Base-by-base conservation (phyloP, 768 basidiomycete species). In the Trametopsis cervina region DNA sequence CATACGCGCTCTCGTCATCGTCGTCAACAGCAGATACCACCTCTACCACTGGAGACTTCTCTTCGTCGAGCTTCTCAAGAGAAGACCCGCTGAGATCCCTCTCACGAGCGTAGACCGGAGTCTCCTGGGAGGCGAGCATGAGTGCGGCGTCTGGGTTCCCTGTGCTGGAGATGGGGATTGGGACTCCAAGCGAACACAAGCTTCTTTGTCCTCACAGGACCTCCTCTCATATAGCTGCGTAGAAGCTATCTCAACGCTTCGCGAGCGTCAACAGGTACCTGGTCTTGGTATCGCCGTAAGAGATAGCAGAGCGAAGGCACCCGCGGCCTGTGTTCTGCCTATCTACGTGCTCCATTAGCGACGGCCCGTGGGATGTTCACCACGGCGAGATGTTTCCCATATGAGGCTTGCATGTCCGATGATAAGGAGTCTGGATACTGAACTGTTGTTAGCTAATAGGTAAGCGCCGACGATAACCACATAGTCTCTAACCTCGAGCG, bases 21-120 rank as follows among this genome's bases (percentile, higher is more conserved):
- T 46, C 40, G 23, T 26, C 49, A 18, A 53, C 46, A 18, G 26
- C 41, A 2, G 47, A 24, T 22, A 38, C 42, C 36, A 47, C 50
- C 7, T 55, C 50, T 10, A 55, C 52, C n/a, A 47, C 54, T 20
- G 49, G 17, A 13, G 42, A 40, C 46, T 50, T 54, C 47, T 59
- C 54, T 45, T 52, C 46, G 20, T 55, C 54, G 35, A 49, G 40
- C 26, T 51, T 54, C 39, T 47, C 49, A 26, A 53, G 52, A 33
- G 48, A 53, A 5, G 36, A 11, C 10, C 24, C 46, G 36, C 52
- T 53, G 21, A 35, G 39, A 21, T 27, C 44, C 27, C 24, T 36
- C 18, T 29, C 47, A 20, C 52, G 52, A 15, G 26, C 46, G 35
- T 49, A 47, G 35, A 46, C 48, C 11, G 43, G 52, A 22, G 43